Percentiles rank a stretch among this genome's conserved stretches.
These are phyloP conservation scores for Zygoascus tannicola DNA, from an alignment of 805 yeast species.

Conservation along the genomic window DNA sequence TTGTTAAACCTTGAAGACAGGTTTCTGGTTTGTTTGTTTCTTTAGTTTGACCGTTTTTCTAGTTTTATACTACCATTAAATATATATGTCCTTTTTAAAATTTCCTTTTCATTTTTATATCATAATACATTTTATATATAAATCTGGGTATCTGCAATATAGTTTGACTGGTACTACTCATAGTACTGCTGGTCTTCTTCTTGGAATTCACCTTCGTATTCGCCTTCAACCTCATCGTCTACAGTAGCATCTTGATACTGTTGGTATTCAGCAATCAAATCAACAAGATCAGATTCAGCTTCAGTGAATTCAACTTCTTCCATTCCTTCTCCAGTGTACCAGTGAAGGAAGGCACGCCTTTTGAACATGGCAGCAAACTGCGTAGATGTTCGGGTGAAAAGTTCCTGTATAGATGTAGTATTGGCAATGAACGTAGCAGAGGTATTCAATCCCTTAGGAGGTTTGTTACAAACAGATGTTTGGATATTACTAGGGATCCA, in stretches of 20 bases:
- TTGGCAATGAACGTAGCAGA: constrained; percentile 92
- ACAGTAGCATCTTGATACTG: constrained; percentile 85
- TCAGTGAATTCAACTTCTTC: constrained; percentile 91
- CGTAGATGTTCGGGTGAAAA: constrained; percentile 81
- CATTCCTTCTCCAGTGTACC: constrained; percentile 97
- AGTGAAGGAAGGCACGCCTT: constrained; percentile 90
- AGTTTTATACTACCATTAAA: not conserved
- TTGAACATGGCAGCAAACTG: constrained; percentile 91
- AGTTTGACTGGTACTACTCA: too few relatives aligned
- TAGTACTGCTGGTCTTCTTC: constrained; percentile 2
- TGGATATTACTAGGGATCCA: constrained; percentile 98
- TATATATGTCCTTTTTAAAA: not conserved
- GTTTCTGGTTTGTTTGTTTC: not conserved
- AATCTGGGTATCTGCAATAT: too few relatives aligned
- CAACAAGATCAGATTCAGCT: constrained; percentile 89
- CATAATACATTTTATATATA: too few relatives aligned
- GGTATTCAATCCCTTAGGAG: constrained; percentile 80
- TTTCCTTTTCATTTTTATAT: not conserved
- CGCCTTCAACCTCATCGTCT: constrained; percentile 60
- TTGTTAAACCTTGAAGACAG: constrained; percentile 30
- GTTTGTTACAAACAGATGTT: constrained; percentile 87
- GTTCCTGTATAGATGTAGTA: constrained; percentile 88
- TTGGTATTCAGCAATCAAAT: constrained; percentile 82
- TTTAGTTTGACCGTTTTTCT: not conserved
- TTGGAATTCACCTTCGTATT: constrained; percentile 9